These are phyloP conservation scores for Sonneratia alba DNA, from an alignment of 345 rosid species.

Conservation along the genomic window DNA sequence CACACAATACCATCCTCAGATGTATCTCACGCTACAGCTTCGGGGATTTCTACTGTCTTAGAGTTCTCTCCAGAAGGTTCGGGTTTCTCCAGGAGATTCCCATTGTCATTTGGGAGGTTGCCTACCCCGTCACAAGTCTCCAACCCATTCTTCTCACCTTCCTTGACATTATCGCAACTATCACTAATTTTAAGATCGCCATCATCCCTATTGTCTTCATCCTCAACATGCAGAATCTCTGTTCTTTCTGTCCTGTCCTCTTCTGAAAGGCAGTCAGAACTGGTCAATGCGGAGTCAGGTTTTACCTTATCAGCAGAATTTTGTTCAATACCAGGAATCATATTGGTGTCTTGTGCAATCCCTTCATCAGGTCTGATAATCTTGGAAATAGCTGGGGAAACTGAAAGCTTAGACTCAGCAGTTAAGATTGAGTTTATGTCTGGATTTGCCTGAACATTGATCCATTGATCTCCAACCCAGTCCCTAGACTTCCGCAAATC, in stretches of 20 bases:
- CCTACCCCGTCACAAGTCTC: slow-evolving; percentile 14
- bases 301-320: not conserved
- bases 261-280: slow-evolving; percentile 25
- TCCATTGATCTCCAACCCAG: no score
- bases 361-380: no score
- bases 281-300: not conserved
- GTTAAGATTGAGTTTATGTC: no score
- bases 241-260: slow-evolving; percentile 23
- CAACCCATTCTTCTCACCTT: slow-evolving; percentile 13
- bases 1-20: not conserved
- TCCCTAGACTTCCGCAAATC: no score
- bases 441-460: no score
- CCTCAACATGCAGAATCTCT: slow-evolving; percentile 20
- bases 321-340: no score
- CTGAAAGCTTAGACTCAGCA: no score
- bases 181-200: slow-evolving; percentile 17
- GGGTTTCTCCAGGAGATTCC: slow-evolving; percentile 23
- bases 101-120: slow-evolving; percentile 19
- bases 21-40: slow-evolving; percentile 20
- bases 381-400: no score
- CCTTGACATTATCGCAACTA: slow-evolving; percentile 20
- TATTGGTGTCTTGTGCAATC: no score
- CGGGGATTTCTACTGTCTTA: slow-evolving; percentile 26
- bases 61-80: slow-evolving; percentile 30
- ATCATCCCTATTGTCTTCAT: slow-evolving; percentile 27